Percentiles rank a stretch among this genome's conserved stretches.
phyloP scores from a whole-genome alignment of 495 filamentous ascomycete species.

The Penicillium coffeae region DNA sequence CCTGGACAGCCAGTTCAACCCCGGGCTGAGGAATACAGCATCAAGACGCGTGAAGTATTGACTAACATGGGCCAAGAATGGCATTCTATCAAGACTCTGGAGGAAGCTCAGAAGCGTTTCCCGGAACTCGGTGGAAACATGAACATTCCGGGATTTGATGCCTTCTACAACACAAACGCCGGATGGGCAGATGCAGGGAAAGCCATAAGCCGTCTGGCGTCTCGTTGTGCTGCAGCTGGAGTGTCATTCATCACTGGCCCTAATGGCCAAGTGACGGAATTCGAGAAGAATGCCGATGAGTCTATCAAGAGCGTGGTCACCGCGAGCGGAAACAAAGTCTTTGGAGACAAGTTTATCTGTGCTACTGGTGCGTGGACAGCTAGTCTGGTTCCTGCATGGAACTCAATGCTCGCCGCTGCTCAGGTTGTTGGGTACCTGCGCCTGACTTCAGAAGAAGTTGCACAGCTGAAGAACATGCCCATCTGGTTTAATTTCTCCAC shows the following conservation, averaged over 20 bases:
- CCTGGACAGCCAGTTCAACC: constrained; percentile 38
- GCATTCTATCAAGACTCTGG: constrained; percentile 31
- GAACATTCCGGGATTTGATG: constrained; percentile 53
- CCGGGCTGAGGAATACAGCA: constrained; percentile 34
- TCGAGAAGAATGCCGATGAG: constrained; percentile 33
- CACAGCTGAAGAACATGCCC: constrained; percentile 54
- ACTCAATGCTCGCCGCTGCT: constrained; percentile 64
- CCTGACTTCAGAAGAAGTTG: constrained; percentile 60
- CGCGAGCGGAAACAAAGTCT: constrained; percentile 43
- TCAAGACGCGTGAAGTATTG: constrained; percentile 35
- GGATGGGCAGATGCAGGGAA: constrained; percentile 78
- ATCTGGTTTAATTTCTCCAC: constrained; percentile 72
- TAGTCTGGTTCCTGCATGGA: constrained; percentile 62
- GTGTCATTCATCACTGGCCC: constrained; percentile 30
- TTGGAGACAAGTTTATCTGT: constrained; percentile 66
- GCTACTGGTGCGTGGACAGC: constrained; percentile 81
- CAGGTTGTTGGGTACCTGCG: constrained; percentile 70
- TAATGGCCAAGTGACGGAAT: constrained; percentile 24
- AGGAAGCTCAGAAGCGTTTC: constrained; percentile 36
- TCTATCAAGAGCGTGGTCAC: constrained; percentile 20
- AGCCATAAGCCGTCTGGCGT: constrained; percentile 55
- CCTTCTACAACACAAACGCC: constrained; percentile 63
- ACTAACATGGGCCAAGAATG: constrained; percentile 33
- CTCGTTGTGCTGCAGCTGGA: constrained; percentile 25
- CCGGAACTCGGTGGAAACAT: constrained; percentile 40